These are phyloP conservation scores for Venturia effusa DNA, from an alignment of 2,329 filamentous ascomycete genomes.

Conservation along the genomic window DNA sequence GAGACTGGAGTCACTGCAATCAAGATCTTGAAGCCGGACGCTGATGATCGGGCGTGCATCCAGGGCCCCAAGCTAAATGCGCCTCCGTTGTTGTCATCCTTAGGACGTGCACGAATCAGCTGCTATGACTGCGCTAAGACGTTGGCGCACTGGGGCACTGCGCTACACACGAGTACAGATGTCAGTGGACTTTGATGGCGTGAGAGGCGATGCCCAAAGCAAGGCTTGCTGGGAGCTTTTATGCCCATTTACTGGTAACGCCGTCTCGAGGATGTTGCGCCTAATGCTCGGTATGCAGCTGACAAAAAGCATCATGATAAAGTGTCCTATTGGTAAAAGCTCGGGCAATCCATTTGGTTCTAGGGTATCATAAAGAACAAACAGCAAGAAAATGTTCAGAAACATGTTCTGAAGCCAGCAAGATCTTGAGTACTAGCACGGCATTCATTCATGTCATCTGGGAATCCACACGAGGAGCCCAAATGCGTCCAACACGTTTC, in stretches of 20 bases:
- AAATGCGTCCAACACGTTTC: neutral
- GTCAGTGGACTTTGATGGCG: too few relatives aligned
- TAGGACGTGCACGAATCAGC: neutral
- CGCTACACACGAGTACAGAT: too few relatives aligned
- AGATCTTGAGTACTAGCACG: too few relatives aligned
- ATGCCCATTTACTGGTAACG: too few relatives aligned
- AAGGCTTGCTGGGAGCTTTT: too few relatives aligned
- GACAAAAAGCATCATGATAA: too few relatives aligned
- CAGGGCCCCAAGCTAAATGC: neutral
- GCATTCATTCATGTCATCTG: neutral
- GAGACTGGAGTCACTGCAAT: neutral
- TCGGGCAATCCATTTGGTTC: neutral
- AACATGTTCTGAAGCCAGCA: too few relatives aligned
- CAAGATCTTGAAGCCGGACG: neutral
- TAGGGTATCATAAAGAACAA: neutral
- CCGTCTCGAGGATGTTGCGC: too few relatives aligned
- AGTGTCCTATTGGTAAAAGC: too few relatives aligned
- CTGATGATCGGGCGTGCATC: neutral
- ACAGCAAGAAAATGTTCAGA: neutral
- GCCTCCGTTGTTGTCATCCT: neutral
- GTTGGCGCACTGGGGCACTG: neutral
- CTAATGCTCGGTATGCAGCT: too few relatives aligned
- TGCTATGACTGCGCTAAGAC: neutral
- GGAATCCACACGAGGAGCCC: neutral
- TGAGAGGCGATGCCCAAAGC: too few relatives aligned